Evolutionary conservation across 192 early-diverging fungal species (phyloP), one percentile per base, ranked within the genome.

Genomic region (Chytriomyces sp.): DNA sequence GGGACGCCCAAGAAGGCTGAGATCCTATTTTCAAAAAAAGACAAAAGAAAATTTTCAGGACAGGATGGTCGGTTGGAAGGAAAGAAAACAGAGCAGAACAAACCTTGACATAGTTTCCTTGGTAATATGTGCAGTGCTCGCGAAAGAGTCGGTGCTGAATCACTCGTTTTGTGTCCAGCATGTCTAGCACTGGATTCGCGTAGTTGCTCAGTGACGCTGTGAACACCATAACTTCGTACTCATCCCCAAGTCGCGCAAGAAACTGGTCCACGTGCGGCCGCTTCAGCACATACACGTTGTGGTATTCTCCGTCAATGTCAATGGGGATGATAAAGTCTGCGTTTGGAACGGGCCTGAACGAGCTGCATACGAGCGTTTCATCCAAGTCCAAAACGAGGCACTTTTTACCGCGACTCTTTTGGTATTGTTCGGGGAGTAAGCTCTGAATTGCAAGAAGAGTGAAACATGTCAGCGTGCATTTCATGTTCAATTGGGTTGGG

Each of bases 281-380:
- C 81, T 96, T 96, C 81, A 94, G 85, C 49, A 96, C 95, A 82
- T 94, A 96, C 26, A 95, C 95, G 79, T 91, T 94, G 79, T 96
- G 95, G 45, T 88, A 88, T 77, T 92, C 89, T 49, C 89, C 91
- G 65, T 96, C 94, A 50, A 96, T 93, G 46, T 94, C 90, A 43
- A 96, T 94, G 5, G 95, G 93, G 62, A 96, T 92, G 43, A 94
- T 85, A 71, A 89, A 95, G 77, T 96, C 95, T 9, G 95, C 88
- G 70, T 94, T 84, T 28, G 90, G 82, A 7, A 90, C 86, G 50
- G 86, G 81, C 82, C 93, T 92, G 88, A 96, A 96, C 46, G 95
- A 94, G 83, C 92, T 94, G 81, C 95, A 94, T 24, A 96, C 93
- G 20, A 96, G 85, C 0, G 95, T 96, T 79, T 96, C 95, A 84